These are phyloP conservation scores for Aspergillus tanneri DNA, from an alignment of 2,329 filamentous ascomycete genomes.

Conservation along the genomic window DNA sequence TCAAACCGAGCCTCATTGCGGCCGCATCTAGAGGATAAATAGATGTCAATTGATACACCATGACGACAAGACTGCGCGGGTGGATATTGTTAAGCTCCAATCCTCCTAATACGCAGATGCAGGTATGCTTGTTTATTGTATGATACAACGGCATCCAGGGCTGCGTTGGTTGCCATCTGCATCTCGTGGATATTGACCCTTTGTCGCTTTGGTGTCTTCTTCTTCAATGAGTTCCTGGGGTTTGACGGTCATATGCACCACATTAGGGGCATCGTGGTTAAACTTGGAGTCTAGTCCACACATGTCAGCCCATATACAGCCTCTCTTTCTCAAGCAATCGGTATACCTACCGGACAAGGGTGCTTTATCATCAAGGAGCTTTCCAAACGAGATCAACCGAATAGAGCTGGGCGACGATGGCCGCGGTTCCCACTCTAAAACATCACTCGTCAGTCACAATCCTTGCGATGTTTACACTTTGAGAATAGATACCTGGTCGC, in stretches of 20 bases:
- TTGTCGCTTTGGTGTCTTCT: constrained; percentile 69
- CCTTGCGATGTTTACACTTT: neutral
- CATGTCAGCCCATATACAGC: neutral
- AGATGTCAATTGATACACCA: neutral
- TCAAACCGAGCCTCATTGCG: neutral
- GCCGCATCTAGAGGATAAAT: neutral
- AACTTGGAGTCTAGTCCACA: constrained; percentile 70
- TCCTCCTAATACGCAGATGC: constrained; percentile 1
- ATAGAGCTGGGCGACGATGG: constrained; percentile 87
- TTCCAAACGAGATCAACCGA: constrained; percentile 86
- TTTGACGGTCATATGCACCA: constrained; percentile 92
- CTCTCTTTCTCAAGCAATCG: neutral
- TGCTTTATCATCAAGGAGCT: constrained; percentile 84
- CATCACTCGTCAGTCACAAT: constrained; percentile 7
- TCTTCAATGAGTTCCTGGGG: constrained; percentile 82
- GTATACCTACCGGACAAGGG: constrained; percentile 70
- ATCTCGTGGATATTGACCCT: constrained; percentile 51
- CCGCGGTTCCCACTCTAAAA: constrained; percentile 75
- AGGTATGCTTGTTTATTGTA: constrained; percentile 48
- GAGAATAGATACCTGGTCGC: constrained; percentile 61
- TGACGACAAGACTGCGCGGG: too few relatives aligned
- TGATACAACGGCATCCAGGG: constrained; percentile 64
- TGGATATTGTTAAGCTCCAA: neutral
- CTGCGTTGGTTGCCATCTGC: constrained; percentile 56
- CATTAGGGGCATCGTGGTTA: constrained; percentile 70